Base-by-base conservation (phyloP, 208 protist species). In the Trypanosoma brucei region DNA sequence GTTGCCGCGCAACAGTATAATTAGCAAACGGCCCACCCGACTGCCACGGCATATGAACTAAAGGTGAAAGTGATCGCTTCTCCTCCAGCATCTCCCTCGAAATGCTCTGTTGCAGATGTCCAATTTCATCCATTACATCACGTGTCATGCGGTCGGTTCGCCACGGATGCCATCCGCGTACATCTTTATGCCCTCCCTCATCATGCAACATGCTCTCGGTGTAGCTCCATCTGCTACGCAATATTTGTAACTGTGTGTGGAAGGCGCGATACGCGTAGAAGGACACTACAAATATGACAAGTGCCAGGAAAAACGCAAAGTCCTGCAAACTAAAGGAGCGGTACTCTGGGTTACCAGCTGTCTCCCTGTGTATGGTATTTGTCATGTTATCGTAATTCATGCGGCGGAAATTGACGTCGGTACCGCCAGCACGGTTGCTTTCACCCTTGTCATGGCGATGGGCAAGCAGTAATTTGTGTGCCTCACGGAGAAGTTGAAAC, bases 341-440 rank as follows among this genome's bases (percentile, higher is more conserved):
- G 66, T 86, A 81, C 68, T 95, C 85, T 14, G 67, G 64, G 8
- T 72, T 67, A 54, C 88, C 86, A 1, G 80, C 70, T 2, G 84
- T 89, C 52, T 95, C 77, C 8, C 83, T 75, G 60, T 92, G 84
- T 70, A 93, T 92, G 4, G 83, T 91, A 50, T 88, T 85, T 8
- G 80, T 90, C 68, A 89, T 64, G 3, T 90, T 76, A 51, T 88
- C 83, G 65, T 92, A 92, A 62, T 87, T 84, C 76, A 92, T 79
- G 35, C 81, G 83, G 13, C 73, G 67, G 67, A 94, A 94, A 57
- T 88, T 80, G 1, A 91, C 69, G 4, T 69, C 82, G 31, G 75
- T 65, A 14, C 66, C 78, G n/a, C 42, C 64, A 31, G 51, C 63
- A n/a, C 56, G 48, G 30, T 33, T 36, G 7, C 79, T 68, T 0